These are phyloP conservation scores for Rasamsonia emersonii DNA, from an alignment of 2,329 filamentous ascomycete genomes.

Conservation along the genomic window DNA sequence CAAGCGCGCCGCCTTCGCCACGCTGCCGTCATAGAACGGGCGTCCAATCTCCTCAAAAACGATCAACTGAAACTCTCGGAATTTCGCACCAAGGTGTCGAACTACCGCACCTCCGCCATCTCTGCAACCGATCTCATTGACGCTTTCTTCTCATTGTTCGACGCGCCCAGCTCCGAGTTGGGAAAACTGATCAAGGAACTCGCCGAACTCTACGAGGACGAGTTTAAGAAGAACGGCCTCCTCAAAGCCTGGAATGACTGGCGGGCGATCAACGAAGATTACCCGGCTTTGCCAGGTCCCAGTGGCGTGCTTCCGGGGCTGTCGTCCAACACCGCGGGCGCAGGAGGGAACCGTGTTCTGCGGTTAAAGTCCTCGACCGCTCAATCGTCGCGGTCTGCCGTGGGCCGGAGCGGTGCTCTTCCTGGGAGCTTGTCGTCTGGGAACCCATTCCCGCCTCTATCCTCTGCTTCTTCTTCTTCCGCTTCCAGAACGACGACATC, in stretches of 20 bases:
- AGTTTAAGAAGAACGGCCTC: slow-evolving; percentile 61
- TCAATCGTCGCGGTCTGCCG: slow-evolving; percentile 55
- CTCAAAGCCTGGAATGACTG: slow-evolving; percentile 88
- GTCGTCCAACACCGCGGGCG: slow-evolving; percentile 42
- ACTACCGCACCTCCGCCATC: slow-evolving; percentile 62
- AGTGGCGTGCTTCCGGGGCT: slow-evolving; percentile 56
- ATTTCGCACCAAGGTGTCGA: slow-evolving; percentile 73
- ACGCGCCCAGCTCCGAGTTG: slow-evolving; percentile 69
- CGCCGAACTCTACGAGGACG: slow-evolving; percentile 84
- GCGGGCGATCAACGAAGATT: slow-evolving; percentile 93
- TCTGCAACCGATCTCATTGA: slow-evolving; percentile 73
- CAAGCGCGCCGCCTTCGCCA: slow-evolving; percentile 74
- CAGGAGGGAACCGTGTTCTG: slow-evolving; percentile 55
- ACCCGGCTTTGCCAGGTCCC: slow-evolving; percentile 74
- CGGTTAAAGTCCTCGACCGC: slow-evolving; percentile 61
- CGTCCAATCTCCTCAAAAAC: slow-evolving; percentile 69
- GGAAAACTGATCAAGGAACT: slow-evolving; percentile 87
- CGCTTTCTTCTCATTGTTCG: slow-evolving; percentile 77
- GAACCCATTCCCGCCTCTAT: slow-evolving; percentile 41
- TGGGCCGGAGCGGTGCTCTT: slow-evolving; percentile 49
- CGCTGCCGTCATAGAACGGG: slow-evolving; percentile 75
- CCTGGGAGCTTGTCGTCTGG: slow-evolving; percentile 27
- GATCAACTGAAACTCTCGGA: slow-evolving; percentile 63
- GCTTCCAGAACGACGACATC: slow-evolving; percentile 14
- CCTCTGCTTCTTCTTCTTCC: slow-evolving; percentile 18